Conservation (phyloP, 2,329 filamentous ascomycete genomes). For the Diaporthe longicolla region DNA sequence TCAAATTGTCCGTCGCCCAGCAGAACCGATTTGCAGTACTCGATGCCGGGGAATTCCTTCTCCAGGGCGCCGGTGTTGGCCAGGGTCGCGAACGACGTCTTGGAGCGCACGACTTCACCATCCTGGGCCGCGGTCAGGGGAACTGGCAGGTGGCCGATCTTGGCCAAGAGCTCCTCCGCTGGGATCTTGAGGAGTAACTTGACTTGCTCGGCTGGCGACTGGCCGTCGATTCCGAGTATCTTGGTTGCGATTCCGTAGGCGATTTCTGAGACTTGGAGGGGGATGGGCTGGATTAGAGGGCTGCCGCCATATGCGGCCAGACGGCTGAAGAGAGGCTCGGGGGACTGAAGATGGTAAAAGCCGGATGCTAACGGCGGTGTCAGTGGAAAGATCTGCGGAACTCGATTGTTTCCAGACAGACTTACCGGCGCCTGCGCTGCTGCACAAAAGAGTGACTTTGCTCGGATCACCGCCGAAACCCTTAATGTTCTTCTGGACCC, state of each 20-base stretch:
- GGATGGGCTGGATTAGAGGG: slow-evolving; percentile 38
- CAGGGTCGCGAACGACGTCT: slow-evolving; percentile 33
- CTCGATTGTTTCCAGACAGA: not conserved
- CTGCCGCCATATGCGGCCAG: slow-evolving; percentile 36
- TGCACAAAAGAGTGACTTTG: slow-evolving; percentile 56
- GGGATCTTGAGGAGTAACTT: slow-evolving; percentile 41
- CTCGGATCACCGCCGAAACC: slow-evolving; percentile 54
- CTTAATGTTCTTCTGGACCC: slow-evolving; percentile 51
- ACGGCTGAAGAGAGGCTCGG: slow-evolving; percentile 38
- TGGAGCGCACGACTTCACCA: slow-evolving; percentile 38
- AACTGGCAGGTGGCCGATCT: slow-evolving; percentile 30
- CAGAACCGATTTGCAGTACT: slow-evolving; percentile 40
- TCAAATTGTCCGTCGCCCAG: slow-evolving; percentile 39
- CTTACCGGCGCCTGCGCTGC: slow-evolving; percentile 63
- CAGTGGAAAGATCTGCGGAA: not conserved
- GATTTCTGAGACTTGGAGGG: slow-evolving; percentile 23
- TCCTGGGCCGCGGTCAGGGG: slow-evolving; percentile 41
- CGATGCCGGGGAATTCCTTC: slow-evolving; percentile 26
- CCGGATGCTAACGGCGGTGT: slow-evolving; percentile 26
- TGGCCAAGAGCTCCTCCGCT: slow-evolving; percentile 33
- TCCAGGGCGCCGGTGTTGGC: slow-evolving; percentile 27
- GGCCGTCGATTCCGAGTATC: slow-evolving; percentile 64
- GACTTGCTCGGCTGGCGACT: slow-evolving; percentile 63
- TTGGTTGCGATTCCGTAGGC: slow-evolving; percentile 58
- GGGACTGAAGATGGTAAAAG: slow-evolving; percentile 38